Percentiles rank a stretch among this genome's conserved stretches.
Evolutionary conservation across 2,329 filamentous ascomycete species (phyloP).

Genomic region (Monilinia fructigena): DNA sequence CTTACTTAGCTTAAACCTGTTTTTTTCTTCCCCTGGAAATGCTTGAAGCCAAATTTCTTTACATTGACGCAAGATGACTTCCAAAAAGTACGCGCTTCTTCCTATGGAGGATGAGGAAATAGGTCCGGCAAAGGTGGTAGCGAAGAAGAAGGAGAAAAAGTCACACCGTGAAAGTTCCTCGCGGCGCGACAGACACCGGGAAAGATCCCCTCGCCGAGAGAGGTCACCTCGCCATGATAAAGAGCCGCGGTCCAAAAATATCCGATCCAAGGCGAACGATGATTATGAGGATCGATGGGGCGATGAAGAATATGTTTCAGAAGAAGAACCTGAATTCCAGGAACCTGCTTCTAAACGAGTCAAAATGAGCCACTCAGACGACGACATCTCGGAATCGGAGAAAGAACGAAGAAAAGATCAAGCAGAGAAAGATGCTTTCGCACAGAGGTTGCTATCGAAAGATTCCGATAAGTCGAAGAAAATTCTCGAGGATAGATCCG

Average conservation of each 20-base stretch:
- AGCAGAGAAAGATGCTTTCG: constrained; percentile 75
- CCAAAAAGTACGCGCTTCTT: constrained; percentile 65
- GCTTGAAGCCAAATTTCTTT: no score
- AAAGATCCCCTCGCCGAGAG: constrained; percentile 30
- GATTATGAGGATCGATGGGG: constrained; percentile 80
- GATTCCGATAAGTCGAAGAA: constrained; percentile 71
- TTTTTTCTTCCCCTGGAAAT: no score
- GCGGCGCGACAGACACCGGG: constrained; percentile 38
- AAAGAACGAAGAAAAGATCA: constrained; percentile 63
- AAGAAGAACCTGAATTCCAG: constrained; percentile 58
- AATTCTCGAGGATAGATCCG: constrained; percentile 57
- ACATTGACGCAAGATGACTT: constrained; percentile 37
- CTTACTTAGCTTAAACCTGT: neutral
- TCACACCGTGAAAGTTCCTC: constrained; percentile 42
- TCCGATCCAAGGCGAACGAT: constrained; percentile 49
- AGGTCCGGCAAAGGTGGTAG: constrained; percentile 52
- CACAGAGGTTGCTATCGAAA: constrained; percentile 70
- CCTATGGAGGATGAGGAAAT: constrained; percentile 65
- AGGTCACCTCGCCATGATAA: constrained; percentile 42
- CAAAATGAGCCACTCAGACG: constrained; percentile 60
- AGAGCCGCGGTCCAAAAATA: constrained; percentile 49
- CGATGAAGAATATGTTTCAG: constrained; percentile 64
- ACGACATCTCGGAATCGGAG: constrained; percentile 61
- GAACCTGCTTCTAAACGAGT: constrained; percentile 71
- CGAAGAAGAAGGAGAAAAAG: constrained; percentile 48